These are phyloP conservation scores for Curvularia sp. DNA, from an alignment of 2,329 filamentous ascomycete genomes.

Conservation along the genomic window DNA sequence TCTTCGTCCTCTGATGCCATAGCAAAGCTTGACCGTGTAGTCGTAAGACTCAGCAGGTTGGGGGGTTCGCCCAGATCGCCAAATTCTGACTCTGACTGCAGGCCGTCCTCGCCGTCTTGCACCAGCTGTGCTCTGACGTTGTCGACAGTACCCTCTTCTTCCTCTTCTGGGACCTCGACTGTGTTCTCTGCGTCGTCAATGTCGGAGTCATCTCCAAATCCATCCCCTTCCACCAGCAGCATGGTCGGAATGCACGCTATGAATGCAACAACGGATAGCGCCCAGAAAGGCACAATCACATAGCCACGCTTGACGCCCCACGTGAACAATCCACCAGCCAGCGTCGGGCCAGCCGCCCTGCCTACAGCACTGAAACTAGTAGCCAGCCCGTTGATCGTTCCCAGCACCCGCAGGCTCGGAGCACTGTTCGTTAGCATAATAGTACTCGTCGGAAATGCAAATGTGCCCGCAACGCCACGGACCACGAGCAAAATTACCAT, in stretches of 20 bases:
- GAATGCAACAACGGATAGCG: slow-evolving; percentile 68
- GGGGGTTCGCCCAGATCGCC: slow-evolving; percentile 41
- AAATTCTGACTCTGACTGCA: slow-evolving; percentile 49
- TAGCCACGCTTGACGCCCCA: slow-evolving; percentile 78
- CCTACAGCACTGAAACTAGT: slow-evolving; percentile 83
- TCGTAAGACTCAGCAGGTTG: slow-evolving; percentile 45
- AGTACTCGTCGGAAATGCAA: slow-evolving; percentile 87
- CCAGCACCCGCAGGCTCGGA: slow-evolving; percentile 74
- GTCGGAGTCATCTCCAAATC: slow-evolving; percentile 59
- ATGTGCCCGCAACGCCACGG: slow-evolving; percentile 78
- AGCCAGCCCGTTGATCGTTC: slow-evolving; percentile 89
- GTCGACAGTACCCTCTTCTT: slow-evolving; percentile 15
- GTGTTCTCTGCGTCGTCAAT: slow-evolving; percentile 44
- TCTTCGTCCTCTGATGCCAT: slow-evolving; percentile 35
- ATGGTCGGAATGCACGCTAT: slow-evolving; percentile 75
- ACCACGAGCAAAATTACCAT: slow-evolving; percentile 72
- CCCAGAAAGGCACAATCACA: slow-evolving; percentile 81
- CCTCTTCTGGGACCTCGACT: slow-evolving; percentile 26
- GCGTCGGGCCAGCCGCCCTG: slow-evolving; percentile 77
- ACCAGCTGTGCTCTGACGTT: not conserved
- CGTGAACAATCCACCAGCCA: slow-evolving; percentile 75
- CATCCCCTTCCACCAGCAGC: slow-evolving; percentile 76
- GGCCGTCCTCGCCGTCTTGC: slow-evolving; percentile 22
- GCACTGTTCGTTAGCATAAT: slow-evolving; percentile 92
- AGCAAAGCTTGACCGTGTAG: slow-evolving; percentile 37